phyloP scores from a whole-genome alignment of 495 filamentous ascomycete species.

The Xylona heveae region DNA sequence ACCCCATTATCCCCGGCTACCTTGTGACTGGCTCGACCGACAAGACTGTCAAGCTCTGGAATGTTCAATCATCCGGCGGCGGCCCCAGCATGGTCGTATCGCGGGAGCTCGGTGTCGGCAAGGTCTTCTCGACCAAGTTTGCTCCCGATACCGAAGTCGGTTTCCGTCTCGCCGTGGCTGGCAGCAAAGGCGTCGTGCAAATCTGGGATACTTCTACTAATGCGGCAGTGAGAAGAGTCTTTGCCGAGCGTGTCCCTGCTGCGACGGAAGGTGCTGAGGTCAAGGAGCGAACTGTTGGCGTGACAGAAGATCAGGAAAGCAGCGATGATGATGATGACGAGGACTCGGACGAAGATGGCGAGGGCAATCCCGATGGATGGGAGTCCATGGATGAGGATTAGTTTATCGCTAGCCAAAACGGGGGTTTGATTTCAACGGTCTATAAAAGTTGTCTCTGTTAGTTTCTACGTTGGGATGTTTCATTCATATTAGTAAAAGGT shows the following conservation, averaged over 20 bases:
- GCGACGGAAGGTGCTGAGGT: conserved; percentile 35
- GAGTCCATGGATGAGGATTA: conserved; percentile 86
- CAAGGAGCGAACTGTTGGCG: conserved; percentile 54
- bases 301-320: conserved; percentile 38
- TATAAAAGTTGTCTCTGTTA: conserved; percentile 1
- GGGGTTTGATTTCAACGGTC: too few relatives aligned
- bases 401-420: conserved; percentile 6
- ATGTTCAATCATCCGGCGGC: conserved; percentile 50
- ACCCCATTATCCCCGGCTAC: conserved; percentile 71
- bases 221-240: conserved; percentile 64
- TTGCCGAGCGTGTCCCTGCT: conserved; percentile 47
- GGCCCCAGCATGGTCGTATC: conserved; percentile 74
- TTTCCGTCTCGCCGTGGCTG: conserved; percentile 80
- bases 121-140: conserved; percentile 79
- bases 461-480: too few relatives aligned
- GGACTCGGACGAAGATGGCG: conserved; percentile 19
- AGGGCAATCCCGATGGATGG: conserved; percentile 34
- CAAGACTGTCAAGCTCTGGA: conserved; percentile 93
- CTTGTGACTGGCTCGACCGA: conserved; percentile 82
- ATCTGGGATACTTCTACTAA: conserved; percentile 98
- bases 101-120: conserved; percentile 78
- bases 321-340: conserved; percentile 40
- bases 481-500: too few relatives aligned
- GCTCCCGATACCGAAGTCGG: conserved; percentile 76
- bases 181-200: conserved; percentile 82